These are phyloP conservation scores for Colletotrichum aenigma DNA, from an alignment of 2,329 filamentous ascomycete genomes.

Conservation along the genomic window DNA sequence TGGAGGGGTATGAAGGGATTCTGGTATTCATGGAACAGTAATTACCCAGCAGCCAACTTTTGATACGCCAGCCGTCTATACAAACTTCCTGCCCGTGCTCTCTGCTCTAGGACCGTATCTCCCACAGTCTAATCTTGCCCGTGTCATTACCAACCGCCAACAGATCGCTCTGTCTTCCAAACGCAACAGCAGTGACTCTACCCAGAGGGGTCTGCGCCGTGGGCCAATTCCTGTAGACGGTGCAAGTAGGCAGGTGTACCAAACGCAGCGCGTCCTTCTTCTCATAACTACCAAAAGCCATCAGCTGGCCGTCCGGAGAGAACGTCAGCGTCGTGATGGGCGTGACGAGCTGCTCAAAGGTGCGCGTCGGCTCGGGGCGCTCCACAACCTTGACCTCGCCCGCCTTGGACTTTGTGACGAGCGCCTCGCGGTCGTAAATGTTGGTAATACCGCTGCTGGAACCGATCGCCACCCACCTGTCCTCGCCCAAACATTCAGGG, in stretches of 20 bases:
- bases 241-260: conserved; percentile 89
- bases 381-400: conserved; percentile 60
- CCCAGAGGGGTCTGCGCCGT: conserved; percentile 89
- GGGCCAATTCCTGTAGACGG: conserved; percentile 96
- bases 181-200: conserved; percentile 76
- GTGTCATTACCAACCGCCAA: conserved; percentile 88
- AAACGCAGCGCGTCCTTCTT: conserved; percentile 88
- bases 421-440: conserved; percentile 82
- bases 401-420: conserved; percentile 44
- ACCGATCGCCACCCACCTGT: conserved; percentile 89
- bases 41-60: neutral
- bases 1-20: neutral
- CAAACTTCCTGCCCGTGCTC: neutral
- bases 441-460: conserved; percentile 89
- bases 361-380: conserved; percentile 73
- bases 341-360: conserved; percentile 86
- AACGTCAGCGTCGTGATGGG: conserved; percentile 81
- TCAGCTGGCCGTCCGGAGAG: conserved; percentile 85
- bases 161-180: conserved; percentile 68
- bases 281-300: conserved; percentile 84
- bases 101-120: conserved; percentile 68
- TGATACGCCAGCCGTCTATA: neutral
- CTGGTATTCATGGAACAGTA: neutral
- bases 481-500: conserved; percentile 69
- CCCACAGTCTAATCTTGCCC: conserved; percentile 90